A percentile compares a stretch with the other conserved stretches of the same genome.
Conservation (phyloP, 495 filamentous ascomycete genomes). For the Xylaria castorea region DNA sequence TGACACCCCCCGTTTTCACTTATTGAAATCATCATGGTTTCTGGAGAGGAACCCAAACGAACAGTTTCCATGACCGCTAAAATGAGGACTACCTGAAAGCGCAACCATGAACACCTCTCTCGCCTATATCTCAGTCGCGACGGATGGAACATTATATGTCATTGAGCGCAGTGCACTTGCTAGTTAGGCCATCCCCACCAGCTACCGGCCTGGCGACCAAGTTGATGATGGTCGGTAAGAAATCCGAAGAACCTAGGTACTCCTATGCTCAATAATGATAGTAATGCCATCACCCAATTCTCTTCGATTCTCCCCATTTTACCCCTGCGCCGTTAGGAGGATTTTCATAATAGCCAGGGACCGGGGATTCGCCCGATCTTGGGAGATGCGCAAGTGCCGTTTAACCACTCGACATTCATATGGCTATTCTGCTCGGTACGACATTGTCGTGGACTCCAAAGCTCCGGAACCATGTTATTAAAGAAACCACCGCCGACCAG, state of each 20-base stretch:
- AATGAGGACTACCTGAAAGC: neutral
- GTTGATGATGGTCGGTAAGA: neutral
- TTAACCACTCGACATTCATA: conserved; percentile 40
- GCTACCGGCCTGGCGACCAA: neutral
- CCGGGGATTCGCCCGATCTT: neutral
- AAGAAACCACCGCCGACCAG: conserved; percentile 29
- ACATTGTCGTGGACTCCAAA: conserved; percentile 35
- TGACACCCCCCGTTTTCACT: no score
- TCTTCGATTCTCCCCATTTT: conserved; percentile 10
- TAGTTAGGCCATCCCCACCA: no score
- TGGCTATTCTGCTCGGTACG: conserved; percentile 42
- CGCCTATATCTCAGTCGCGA: neutral
- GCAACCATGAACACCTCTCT: neutral
- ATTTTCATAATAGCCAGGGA: conserved; percentile 16
- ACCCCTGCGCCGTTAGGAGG: neutral
- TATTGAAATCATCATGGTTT: neutral
- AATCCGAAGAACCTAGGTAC: neutral
- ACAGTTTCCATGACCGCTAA: neutral
- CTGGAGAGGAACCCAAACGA: neutral
- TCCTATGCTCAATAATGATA: neutral
- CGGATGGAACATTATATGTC: neutral
- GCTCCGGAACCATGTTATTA: conserved; percentile 36
- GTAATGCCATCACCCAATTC: neutral
- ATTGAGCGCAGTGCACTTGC: neutral
- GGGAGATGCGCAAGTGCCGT: conserved; percentile 40